These are phyloP conservation scores for Malus hybrid DNA, from an alignment of 331 rosid species.

Conservation along the genomic window DNA sequence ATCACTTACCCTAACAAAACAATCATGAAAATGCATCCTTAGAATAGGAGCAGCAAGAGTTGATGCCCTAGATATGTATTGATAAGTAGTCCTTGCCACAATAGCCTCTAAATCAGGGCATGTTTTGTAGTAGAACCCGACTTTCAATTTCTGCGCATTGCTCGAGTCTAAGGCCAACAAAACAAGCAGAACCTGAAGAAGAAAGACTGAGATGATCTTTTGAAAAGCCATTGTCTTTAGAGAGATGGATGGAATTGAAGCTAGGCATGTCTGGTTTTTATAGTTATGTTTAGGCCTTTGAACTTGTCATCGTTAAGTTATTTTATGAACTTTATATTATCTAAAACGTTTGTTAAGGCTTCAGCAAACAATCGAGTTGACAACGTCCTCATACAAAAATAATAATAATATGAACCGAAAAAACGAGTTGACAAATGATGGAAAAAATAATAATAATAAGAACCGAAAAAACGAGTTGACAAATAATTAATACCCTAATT, in stretches of 20 bases:
- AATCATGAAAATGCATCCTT: slow-evolving; percentile 41
- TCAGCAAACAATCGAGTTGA: not conserved
- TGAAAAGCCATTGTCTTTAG: slow-evolving; percentile 12
- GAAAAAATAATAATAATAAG: not conserved
- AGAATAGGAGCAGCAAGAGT: slow-evolving; percentile 33
- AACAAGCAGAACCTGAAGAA: slow-evolving; percentile 14
- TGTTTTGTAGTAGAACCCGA: slow-evolving; percentile 13
- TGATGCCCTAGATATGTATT: slow-evolving; percentile 14
- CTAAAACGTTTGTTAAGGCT: not conserved
- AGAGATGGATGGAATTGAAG: too few relatives aligned
- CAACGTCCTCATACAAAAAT: too few relatives aligned
- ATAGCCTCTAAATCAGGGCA: slow-evolving; percentile 21
- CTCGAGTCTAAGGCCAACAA: not conserved
- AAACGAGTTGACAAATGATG: not conserved
- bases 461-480: not conserved
- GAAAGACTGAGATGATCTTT: slow-evolving; percentile 7
- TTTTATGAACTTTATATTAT: not conserved
- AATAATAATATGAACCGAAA: not conserved
- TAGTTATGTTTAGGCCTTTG: not conserved
- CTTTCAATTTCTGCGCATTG: slow-evolving; percentile 5
- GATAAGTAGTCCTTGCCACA: slow-evolving; percentile 6
- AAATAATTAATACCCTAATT: not conserved
- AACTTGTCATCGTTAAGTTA: not conserved
- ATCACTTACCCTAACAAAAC: slow-evolving; percentile 36
- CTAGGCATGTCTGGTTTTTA: not conserved